Percentiles rank a stretch among this genome's conserved stretches.
phyloP scores from a whole-genome alignment of 495 filamentous ascomycete species.

The Trichoderma virens region DNA sequence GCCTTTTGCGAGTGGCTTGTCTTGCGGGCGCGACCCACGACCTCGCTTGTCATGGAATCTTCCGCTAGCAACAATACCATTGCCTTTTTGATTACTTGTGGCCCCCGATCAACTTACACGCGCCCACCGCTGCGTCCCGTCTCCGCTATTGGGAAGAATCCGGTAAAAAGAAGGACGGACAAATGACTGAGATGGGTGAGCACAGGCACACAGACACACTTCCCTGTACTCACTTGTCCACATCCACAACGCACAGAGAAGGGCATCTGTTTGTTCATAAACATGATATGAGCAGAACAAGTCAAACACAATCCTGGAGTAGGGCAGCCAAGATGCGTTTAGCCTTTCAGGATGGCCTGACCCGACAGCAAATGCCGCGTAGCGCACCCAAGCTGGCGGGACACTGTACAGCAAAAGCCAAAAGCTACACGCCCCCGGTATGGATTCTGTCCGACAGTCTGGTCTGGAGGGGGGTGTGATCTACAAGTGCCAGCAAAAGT shows the following conservation, averaged over 20 bases:
- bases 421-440: not conserved
- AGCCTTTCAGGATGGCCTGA: not conserved
- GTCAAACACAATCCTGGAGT: too few species aligned
- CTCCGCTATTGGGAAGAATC: not conserved
- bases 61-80: not conserved
- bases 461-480: not conserved
- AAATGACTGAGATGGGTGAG: too few species aligned
- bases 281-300: too few species aligned
- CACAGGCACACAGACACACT: too few species aligned
- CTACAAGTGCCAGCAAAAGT: not conserved
- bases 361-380: not conserved
- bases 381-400: conserved; percentile 1
- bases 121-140: not conserved
- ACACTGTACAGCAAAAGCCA: too few species aligned
- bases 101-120: not conserved
- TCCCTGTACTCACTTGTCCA: too few species aligned
- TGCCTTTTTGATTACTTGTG: not conserved
- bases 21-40: too few species aligned
- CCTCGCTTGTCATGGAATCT: not conserved
- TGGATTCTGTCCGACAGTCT: not conserved
- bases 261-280: too few species aligned
- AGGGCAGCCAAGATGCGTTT: too few species aligned
- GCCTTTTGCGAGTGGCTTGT: not conserved
- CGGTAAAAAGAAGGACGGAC: too few species aligned
- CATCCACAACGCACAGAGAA: too few species aligned